These are phyloP conservation scores for Liriodendron chinense DNA, from an alignment of 164 flowering plant species.

Conservation along the genomic window DNA sequence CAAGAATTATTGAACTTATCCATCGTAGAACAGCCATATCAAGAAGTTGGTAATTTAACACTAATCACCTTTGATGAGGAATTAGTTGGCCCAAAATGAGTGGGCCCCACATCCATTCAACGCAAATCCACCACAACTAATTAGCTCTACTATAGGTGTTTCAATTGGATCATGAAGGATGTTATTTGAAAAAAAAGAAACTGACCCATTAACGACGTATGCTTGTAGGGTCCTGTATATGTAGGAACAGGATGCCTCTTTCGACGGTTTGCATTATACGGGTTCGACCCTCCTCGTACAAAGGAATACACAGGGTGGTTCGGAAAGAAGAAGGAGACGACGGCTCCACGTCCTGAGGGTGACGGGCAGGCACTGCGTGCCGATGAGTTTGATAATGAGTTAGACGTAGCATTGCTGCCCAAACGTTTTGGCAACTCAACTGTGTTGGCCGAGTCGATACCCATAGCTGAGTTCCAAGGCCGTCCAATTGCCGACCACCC, in stretches of 20 bases:
- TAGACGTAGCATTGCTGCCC: conserved; percentile 48
- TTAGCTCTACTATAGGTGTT: not conserved
- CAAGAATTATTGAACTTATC: not conserved
- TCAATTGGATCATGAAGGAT: too few species aligned
- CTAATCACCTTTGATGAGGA: too few species aligned
- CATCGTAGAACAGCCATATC: not conserved
- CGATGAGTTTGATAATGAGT: conserved; percentile 53
- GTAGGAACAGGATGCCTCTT: conserved; percentile 84
- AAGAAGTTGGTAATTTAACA: not conserved
- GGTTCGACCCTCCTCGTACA: conserved; percentile 61
- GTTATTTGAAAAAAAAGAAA: too few species aligned
- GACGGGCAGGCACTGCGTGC: conserved; percentile 40
- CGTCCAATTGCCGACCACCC: conserved; percentile 81
- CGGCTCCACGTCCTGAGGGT: conserved; percentile 22
- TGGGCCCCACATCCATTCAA: too few species aligned
- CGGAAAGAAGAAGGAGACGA: conserved; percentile 27
- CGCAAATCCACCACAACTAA: not conserved
- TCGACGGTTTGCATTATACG: conserved; percentile 67
- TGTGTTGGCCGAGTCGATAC: conserved; percentile 56
- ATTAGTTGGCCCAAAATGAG: too few species aligned
- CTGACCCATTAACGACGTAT: not conserved
- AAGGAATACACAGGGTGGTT: conserved; percentile 5
- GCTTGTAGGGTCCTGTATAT: conserved; percentile 55
- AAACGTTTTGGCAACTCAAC: conserved; percentile 80
- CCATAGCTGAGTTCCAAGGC: conserved; percentile 67